These are phyloP conservation scores for Solanum raphanifolium DNA, from an alignment of 257 asterid genomes.

Conservation along the genomic window DNA sequence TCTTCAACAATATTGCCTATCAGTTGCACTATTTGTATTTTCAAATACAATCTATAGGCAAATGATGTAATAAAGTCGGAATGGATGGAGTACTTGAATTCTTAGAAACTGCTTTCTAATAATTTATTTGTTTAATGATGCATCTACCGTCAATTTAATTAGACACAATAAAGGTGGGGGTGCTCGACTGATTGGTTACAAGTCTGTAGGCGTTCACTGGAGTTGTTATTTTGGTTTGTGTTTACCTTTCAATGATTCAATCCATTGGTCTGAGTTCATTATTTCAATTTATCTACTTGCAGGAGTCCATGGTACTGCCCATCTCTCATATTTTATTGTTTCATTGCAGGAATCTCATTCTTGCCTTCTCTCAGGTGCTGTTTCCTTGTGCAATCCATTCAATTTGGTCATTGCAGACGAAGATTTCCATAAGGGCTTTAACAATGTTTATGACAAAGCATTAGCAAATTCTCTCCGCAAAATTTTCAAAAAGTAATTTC, in stretches of 20 bases:
- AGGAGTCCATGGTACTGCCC: neutral
- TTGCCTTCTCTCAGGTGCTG: constrained; percentile 88
- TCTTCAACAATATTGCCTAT: neutral
- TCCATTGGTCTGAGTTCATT: neutral
- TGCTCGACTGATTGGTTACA: neutral
- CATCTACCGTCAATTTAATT: neutral
- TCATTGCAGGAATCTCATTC: constrained; percentile 65
- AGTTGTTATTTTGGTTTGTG: neutral
- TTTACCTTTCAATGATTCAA: neutral
- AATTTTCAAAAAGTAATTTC: constrained; percentile 58
- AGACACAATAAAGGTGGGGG: neutral
- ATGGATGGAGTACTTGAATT: neutral
- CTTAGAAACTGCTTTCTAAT: neutral
- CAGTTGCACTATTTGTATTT: neutral
- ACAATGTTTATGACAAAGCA: constrained; percentile 81
- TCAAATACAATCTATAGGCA: neutral
- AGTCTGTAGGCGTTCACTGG: neutral
- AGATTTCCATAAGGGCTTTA: constrained; percentile 92
- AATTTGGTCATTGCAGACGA: constrained; percentile 88
- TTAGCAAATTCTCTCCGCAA: constrained; percentile 72
- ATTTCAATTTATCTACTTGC: neutral
- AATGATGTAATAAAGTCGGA: neutral
- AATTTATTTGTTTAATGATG: neutral
- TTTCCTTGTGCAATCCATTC: constrained; percentile 94
- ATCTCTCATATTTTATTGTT: neutral